Evolutionary conservation across 176 grass and related monocot genomes (phyloP).

Genomic region (Neostapfia colusana): DNA sequence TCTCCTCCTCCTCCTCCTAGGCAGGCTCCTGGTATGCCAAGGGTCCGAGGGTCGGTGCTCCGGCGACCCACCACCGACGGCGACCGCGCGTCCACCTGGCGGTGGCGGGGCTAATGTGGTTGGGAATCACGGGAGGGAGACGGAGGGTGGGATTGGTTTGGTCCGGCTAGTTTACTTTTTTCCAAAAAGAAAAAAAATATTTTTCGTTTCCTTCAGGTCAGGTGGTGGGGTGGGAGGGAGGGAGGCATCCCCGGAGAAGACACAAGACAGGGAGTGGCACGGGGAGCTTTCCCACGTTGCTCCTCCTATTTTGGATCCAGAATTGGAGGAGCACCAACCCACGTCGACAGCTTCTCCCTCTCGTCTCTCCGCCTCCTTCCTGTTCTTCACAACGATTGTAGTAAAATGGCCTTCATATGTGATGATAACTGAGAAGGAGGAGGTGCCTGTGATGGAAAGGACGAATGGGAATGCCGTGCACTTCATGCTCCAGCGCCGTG

Average conservation of each 20-base stretch:
- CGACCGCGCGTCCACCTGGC: not conserved
- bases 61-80: conserved; percentile 36
- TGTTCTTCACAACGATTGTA: too few relatives aligned
- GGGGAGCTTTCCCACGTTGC: conserved; percentile 32
- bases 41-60: conserved; percentile 11
- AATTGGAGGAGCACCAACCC: not conserved
- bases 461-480: not conserved
- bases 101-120: conserved; percentile 24
- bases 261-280: not conserved
- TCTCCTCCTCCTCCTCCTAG: not conserved
- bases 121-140: conserved; percentile 31
- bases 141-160: conserved; percentile 41
- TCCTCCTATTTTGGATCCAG: conserved; percentile 43
- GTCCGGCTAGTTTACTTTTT: conserved; percentile 36
- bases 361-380: not conserved
- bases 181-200: too few relatives aligned
- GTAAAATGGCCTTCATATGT: not conserved
- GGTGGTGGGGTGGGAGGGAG: conserved; percentile 8
- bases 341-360: not conserved
- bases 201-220: not conserved
- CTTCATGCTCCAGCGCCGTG: not conserved
- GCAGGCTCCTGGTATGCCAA: not conserved
- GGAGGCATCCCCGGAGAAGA: not conserved
- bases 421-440: not conserved
- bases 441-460: not conserved